A percentile compares a stretch with the other conserved stretches of the same genome.
Conservation (phyloP, 2,329 filamentous ascomycete species). For the Fusarium tjaetaba region DNA sequence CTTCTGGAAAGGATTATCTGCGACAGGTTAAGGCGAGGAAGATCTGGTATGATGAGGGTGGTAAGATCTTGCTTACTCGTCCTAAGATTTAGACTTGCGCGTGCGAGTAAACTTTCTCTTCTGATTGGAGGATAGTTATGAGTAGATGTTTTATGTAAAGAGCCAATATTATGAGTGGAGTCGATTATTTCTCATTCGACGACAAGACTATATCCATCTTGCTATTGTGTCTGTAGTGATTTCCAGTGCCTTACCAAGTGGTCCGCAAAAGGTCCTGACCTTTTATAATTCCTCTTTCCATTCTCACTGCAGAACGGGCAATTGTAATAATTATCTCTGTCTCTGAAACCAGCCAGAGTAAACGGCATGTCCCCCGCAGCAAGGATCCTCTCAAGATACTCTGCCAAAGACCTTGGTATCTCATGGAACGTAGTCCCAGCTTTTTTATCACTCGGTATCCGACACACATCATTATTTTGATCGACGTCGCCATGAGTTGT, state of each 20-base stretch:
- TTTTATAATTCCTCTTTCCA: neutral
- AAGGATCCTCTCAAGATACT: neutral
- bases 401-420: neutral
- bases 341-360: neutral
- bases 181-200: neutral
- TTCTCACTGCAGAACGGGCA: neutral
- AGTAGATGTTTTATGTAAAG: neutral
- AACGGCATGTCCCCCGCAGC: neutral
- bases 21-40: constrained; percentile 21
- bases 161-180: neutral
- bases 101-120: neutral
- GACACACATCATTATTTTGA: neutral
- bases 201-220: too few relatives aligned
- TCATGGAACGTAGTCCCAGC: neutral
- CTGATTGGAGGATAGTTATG: neutral
- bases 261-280: neutral
- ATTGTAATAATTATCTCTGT: neutral
- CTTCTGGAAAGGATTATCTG: constrained; percentile 5
- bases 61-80: constrained; percentile 3
- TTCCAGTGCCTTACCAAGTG: neutral
- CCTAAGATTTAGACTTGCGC: neutral
- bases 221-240: neutral
- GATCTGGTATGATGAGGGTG: constrained; percentile 18
- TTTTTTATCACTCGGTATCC: neutral
- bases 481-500: neutral